Percentiles rank a stretch among this genome's conserved stretches.
Conservation (phyloP, 2,329 filamentous ascomycete species). For the Botrytis pseudocinerea region DNA sequence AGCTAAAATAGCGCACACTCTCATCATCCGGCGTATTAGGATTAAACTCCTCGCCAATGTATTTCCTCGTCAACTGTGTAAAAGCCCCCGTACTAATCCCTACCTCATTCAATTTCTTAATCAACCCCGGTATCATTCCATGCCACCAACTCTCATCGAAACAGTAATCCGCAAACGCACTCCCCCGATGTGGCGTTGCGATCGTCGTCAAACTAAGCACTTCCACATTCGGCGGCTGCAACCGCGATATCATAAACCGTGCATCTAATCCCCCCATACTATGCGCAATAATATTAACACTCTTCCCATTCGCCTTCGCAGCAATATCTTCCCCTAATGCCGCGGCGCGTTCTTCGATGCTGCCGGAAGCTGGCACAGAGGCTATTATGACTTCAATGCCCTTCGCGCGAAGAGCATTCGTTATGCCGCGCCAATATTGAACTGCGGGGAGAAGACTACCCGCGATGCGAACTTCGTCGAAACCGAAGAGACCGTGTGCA, state of each 20-base stretch:
- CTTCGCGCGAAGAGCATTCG: conserved; percentile 55
- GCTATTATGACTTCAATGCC: conserved; percentile 58
- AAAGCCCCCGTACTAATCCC: conserved; percentile 62
- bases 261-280: conserved; percentile 67
- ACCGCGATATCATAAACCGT: conserved; percentile 62
- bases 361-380: conserved; percentile 61
- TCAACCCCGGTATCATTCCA: conserved; percentile 55
- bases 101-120: conserved; percentile 51
- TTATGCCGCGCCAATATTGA: conserved; percentile 66
- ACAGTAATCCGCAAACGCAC: conserved; percentile 55
- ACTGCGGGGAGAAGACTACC: conserved; percentile 54
- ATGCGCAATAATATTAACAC: conserved; percentile 77
- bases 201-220: conserved; percentile 46
- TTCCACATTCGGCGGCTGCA: conserved; percentile 49
- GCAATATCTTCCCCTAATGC: conserved; percentile 58
- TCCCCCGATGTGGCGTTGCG: conserved; percentile 44
- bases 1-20: conserved; percentile 60
- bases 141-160: conserved; percentile 51
- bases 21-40: conserved; percentile 54
- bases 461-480: conserved; percentile 56
- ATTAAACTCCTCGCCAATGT: conserved; percentile 62
- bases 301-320: conserved; percentile 47
- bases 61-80: conserved; percentile 57
- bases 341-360: conserved; percentile 60
- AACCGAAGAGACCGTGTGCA: conserved; percentile 65